Conservation (phyloP, 371 early-diverging fungal genomes). For the Mucor saturninus region DNA sequence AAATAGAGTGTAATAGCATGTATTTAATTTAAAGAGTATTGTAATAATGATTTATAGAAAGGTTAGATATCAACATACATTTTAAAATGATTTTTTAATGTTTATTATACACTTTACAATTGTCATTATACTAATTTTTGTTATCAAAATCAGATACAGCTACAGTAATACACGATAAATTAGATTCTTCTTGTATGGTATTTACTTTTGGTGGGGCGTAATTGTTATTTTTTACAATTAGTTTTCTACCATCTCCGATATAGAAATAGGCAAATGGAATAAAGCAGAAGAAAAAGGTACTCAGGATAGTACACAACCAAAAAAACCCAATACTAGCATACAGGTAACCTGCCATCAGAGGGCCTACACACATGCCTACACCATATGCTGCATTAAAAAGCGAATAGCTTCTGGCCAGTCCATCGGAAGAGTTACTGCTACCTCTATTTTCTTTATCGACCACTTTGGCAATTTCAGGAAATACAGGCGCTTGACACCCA, state of each 20-base stretch:
- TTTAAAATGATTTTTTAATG: no score
- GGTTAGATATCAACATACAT: no score
- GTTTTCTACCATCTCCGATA: conserved; percentile 30
- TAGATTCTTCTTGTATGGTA: background rate
- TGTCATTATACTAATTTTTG: background rate
- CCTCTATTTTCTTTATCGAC: conserved; percentile 39
- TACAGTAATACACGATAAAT: background rate
- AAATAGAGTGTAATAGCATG: no score
- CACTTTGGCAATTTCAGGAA: conserved; percentile 48
- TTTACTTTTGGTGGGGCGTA: background rate
- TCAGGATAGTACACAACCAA: conserved; percentile 31
- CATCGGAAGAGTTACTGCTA: conserved; percentile 29
- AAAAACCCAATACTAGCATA: conserved; percentile 34
- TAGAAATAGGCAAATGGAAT: conserved; percentile 44
- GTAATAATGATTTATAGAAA: no score
- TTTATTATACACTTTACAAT: no score
- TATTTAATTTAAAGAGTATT: no score
- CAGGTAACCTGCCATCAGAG: conserved; percentile 28
- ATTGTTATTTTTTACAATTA: background rate
- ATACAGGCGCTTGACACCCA: conserved; percentile 49
- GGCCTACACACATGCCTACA: conserved; percentile 40
- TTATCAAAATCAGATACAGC: background rate
- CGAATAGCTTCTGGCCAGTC: conserved; percentile 47
- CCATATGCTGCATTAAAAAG: conserved; percentile 53
- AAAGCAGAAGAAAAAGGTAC: conserved; percentile 34